These are phyloP conservation scores for Leptographium wingfieldii DNA, from an alignment of 2,329 filamentous ascomycete genomes.

Conservation along the genomic window DNA sequence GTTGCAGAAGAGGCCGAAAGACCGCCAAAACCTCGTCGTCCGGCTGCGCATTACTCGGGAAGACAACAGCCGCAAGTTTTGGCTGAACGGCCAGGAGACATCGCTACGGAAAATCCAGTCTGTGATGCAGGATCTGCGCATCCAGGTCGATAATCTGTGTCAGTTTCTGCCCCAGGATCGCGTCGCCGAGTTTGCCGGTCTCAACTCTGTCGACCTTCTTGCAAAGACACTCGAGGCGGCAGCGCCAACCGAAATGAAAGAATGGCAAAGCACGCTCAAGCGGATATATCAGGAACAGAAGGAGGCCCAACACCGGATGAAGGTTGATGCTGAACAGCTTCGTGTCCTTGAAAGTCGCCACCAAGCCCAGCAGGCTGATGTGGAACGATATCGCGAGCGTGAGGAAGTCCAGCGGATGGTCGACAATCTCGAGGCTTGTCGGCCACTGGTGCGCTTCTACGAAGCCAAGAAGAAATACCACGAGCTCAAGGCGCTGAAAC, in stretches of 20 bases:
- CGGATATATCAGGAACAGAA: constrained; percentile 58
- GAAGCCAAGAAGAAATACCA: constrained; percentile 34
- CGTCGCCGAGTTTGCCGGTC: constrained; percentile 82
- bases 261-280: constrained; percentile 66
- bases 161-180: constrained; percentile 95
- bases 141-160: constrained; percentile 95
- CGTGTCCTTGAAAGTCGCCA: constrained; percentile 61
- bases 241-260: constrained; percentile 66
- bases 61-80: constrained; percentile 70
- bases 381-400: constrained; percentile 69
- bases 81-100: constrained; percentile 53
- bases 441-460: constrained; percentile 53
- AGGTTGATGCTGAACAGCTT: constrained; percentile 49
- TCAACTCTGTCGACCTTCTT: constrained; percentile 70
- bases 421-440: constrained; percentile 49
- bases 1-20: constrained; percentile 51
- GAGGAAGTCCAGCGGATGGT: constrained; percentile 54
- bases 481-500: constrained; percentile 42
- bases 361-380: constrained; percentile 61
- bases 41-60: constrained; percentile 67
- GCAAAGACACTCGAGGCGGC: constrained; percentile 80
- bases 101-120: constrained; percentile 52
- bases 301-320: constrained; percentile 42
- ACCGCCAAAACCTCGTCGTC: constrained; percentile 57
- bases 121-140: constrained; percentile 60